Evolutionary conservation across 768 basidiomycete species (phyloP).

Genomic region (Termitomyces bulborhizus): DNA sequence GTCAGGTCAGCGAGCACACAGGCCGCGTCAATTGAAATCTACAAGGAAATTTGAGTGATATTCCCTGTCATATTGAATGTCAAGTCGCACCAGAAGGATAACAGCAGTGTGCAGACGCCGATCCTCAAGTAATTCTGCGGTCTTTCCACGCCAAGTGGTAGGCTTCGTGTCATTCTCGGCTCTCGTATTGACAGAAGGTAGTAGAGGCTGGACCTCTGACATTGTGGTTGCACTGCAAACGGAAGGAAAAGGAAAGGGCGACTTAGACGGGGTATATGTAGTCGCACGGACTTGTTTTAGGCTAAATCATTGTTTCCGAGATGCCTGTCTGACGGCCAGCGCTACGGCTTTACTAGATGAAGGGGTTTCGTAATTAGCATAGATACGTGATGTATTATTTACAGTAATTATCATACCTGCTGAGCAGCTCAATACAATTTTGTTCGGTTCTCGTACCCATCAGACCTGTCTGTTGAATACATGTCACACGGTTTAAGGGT

Average conservation of each 20-base stretch:
- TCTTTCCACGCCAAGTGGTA: slow-evolving; percentile 23
- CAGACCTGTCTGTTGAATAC: too few relatives aligned
- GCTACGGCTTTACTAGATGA: neutral
- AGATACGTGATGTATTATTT: too few relatives aligned
- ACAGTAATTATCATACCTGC: too few relatives aligned
- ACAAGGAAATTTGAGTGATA: slow-evolving; percentile 1
- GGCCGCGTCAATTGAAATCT: slow-evolving; percentile 58
- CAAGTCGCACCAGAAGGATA: slow-evolving; percentile 44
- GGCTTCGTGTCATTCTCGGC: neutral
- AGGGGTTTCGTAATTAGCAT: too few relatives aligned
- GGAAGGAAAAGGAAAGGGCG: neutral
- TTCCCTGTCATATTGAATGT: neutral
- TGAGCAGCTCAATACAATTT: too few relatives aligned
- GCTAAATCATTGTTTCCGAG: neutral
- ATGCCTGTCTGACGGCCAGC: neutral
- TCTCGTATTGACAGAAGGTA: slow-evolving; percentile 19
- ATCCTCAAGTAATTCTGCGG: slow-evolving; percentile 48
- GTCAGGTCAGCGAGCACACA: slow-evolving; percentile 71
- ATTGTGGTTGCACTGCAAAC: slow-evolving; percentile 14
- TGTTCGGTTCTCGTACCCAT: too few relatives aligned
- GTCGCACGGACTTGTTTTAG: neutral
- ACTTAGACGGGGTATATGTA: neutral
- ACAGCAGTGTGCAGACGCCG: slow-evolving; percentile 47
- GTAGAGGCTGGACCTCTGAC: slow-evolving; percentile 45
- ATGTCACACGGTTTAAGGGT: too few relatives aligned